Evolutionary conservation across 345 rosid genomes (phyloP).

Genomic region (Heritiera fomes): DNA sequence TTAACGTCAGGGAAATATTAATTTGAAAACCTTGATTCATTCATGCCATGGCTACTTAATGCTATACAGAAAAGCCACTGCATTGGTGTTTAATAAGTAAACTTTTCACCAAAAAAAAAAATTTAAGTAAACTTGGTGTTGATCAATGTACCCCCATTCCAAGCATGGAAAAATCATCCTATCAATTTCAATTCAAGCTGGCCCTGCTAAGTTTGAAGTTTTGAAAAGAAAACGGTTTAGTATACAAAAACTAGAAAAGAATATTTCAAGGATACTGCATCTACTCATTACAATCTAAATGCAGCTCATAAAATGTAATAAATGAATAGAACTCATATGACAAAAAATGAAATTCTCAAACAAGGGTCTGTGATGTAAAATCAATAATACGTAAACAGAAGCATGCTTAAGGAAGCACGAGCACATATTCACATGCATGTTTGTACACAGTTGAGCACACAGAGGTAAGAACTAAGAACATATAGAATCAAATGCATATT

Average conservation of each 20-base stretch:
- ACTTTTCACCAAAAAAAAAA: too few relatives aligned
- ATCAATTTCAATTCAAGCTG: slow-evolving; percentile 13
- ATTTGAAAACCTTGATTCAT: not conserved
- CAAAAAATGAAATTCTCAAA: not conserved
- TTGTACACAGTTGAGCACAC: too few relatives aligned
- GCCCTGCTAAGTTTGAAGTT: slow-evolving; percentile 8
- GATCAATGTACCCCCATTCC: not conserved
- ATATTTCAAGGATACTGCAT: not conserved
- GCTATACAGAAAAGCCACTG: slow-evolving; percentile 1
- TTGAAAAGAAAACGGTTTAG: not conserved
- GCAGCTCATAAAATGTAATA: not conserved
- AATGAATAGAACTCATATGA: not conserved
- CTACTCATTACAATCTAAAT: not conserved
- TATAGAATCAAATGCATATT: slow-evolving; percentile 12
- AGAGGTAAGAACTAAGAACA: too few relatives aligned
- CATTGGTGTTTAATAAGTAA: not conserved
- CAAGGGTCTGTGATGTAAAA: not conserved
- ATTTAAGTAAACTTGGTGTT: not conserved
- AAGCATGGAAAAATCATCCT: not conserved
- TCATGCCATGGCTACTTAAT: slow-evolving; percentile 4
- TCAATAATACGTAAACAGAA: too few relatives aligned
- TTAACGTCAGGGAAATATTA: not conserved
- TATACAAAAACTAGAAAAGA: not conserved
- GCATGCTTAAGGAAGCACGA: too few relatives aligned
- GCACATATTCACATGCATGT: too few relatives aligned